Evolutionary conservation across 2,329 filamentous ascomycete genomes (phyloP).

Genomic region (Pseudocercospora vitis): DNA sequence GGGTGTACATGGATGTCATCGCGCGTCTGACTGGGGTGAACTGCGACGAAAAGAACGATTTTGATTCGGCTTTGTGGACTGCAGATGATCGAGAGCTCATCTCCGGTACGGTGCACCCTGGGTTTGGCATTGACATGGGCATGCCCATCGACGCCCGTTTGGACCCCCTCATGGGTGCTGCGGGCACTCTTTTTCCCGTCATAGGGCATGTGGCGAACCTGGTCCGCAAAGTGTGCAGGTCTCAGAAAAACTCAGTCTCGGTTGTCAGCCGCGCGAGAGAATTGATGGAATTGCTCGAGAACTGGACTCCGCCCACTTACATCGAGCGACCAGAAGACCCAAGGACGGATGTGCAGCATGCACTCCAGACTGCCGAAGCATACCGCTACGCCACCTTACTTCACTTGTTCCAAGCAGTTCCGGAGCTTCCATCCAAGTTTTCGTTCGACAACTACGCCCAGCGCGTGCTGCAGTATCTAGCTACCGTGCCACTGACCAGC

Average conservation of each 20-base stretch:
- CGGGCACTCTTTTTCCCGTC: conserved; percentile 65
- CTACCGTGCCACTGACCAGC: conserved; percentile 62
- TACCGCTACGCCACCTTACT: conserved; percentile 67
- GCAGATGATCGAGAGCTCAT: conserved; percentile 5
- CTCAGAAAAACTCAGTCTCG: conserved; percentile 58
- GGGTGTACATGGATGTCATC: conserved; percentile 73
- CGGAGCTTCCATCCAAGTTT: conserved; percentile 61
- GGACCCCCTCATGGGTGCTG: conserved; percentile 72
- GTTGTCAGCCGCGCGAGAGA: conserved; percentile 63
- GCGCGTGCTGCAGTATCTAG: conserved; percentile 61
- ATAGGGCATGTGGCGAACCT: conserved; percentile 66
- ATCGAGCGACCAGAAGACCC: conserved; percentile 65
- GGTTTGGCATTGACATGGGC: conserved; percentile 41
- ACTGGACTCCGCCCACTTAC: conserved; percentile 59
- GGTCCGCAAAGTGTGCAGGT: conserved; percentile 61
- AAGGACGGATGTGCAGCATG: conserved; percentile 61
- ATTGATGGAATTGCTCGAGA: conserved; percentile 60
- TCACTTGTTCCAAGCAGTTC: conserved; percentile 67
- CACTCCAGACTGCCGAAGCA: conserved; percentile 65
- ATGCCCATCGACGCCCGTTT: conserved; percentile 53
- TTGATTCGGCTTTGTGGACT: conserved; percentile 47
- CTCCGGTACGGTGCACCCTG: conserved; percentile 24
- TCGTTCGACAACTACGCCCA: conserved; percentile 60
- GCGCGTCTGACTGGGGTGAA: conserved; percentile 65
- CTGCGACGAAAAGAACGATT: conserved; percentile 57